Evolutionary conservation across 1,139 yeast species (phyloP).

Genomic region (Taphrina populina): DNA sequence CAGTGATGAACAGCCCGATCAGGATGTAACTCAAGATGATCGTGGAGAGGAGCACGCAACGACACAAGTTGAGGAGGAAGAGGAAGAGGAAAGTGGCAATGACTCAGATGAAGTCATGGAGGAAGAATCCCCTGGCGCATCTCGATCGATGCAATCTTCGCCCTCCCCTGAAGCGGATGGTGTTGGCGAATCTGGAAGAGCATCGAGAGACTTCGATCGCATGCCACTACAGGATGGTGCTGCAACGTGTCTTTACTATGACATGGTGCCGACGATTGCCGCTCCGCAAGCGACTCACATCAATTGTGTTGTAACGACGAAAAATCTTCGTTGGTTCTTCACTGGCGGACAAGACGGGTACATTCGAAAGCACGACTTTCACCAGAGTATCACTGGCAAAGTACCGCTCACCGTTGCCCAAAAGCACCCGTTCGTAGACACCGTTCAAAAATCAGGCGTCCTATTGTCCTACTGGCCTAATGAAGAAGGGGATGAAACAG

Average conservation of each 20-base stretch:
- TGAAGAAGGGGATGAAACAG: constrained; percentile 45
- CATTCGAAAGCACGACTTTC: constrained; percentile 82
- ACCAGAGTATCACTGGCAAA: constrained; percentile 84
- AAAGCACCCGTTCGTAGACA: constrained; percentile 81
- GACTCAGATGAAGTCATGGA: constrained; percentile 41
- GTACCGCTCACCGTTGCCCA: constrained; percentile 88
- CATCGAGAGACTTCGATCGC: constrained; percentile 29
- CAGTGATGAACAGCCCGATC: constrained; percentile 25
- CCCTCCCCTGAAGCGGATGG: constrained; percentile 35
- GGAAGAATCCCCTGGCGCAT: constrained; percentile 40
- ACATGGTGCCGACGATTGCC: constrained; percentile 50
- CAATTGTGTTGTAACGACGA: constrained; percentile 73
- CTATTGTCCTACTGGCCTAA: constrained; percentile 90
- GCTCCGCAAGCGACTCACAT: constrained; percentile 51
- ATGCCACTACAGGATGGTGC: constrained; percentile 12
- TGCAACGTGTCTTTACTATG: constrained; percentile 42
- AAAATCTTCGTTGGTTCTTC: constrained; percentile 81
- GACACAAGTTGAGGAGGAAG: constrained; percentile 38
- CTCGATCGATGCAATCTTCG: constrained; percentile 37
- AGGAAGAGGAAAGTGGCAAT: constrained; percentile 41
- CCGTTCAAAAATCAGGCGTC: constrained; percentile 78
- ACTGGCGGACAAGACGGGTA: constrained; percentile 98
- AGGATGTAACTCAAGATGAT: constrained; percentile 35
- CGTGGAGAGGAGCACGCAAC: constrained; percentile 32
- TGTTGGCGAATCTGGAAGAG: constrained; percentile 37